Evolutionary conservation across 768 basidiomycete species (phyloP), one percentile per base, ranked within the genome.

Genomic region (Boletus tomentosulus): DNA sequence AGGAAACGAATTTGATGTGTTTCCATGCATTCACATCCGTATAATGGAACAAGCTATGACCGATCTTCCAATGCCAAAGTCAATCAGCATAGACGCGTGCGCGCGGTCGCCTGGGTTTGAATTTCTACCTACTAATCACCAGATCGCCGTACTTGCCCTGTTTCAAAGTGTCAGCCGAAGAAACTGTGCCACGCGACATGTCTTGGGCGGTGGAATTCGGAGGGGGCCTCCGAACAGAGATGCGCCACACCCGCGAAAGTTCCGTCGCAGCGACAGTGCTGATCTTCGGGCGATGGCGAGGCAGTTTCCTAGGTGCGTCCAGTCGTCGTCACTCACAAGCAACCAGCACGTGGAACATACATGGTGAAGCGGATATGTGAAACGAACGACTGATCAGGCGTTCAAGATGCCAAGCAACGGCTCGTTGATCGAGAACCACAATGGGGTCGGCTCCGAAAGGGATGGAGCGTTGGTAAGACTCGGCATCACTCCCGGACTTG

Each of bases 191-290:
- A 66, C 56, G 62, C 64, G 64, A 64, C 56, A 22, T 46, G 45
- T 41, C 46, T 15, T 46, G 47, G 28, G 42, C 47, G 44, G 52
- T 61, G 50, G 39, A 52, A 44, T 27, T 49, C 53, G 56, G 62
- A 48, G 45, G 39, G 19, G 25, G 48, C 7, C 38, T 11, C 45
- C 38, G 46, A 53, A 57, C 55, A 56, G 52, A 56, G 55, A 31
- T 53, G 22, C 16, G 24, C 22, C 19, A 25, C 49, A 64, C 42
- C 63, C 63, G 63, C 63, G 63, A 64, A 66, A 55, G 55, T 66
- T 64, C 54, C 47, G 37, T 24, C 34, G 33, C 45, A 48, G 50
- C 39, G 48, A 44, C 22, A 11, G 3, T 41, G 49, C 30, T 37
- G 41, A 35, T 50, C 54, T 56, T 43, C 30, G 37, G 16, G 4